Conservation (phyloP, 148 eudicot species). For the Rhododendron mucronatum region DNA sequence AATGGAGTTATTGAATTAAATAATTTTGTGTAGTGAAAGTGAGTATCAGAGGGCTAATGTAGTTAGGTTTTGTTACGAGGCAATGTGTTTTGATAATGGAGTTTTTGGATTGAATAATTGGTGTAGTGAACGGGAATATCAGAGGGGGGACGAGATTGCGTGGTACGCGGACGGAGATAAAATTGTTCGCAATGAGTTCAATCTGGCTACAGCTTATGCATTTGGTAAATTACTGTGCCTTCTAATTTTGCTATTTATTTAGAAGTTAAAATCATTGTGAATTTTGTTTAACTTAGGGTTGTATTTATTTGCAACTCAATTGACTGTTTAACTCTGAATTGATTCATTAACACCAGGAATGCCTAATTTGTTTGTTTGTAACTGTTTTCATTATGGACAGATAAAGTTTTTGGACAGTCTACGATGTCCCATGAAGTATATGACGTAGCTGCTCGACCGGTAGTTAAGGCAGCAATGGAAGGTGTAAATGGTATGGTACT, state of each 20-base stretch:
- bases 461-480: conserved; percentile 89
- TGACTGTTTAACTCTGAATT: neutral
- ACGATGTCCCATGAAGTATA: conserved; percentile 82
- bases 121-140: conserved; percentile 79
- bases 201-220: conserved; percentile 78
- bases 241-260: neutral
- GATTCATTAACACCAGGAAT: neutral
- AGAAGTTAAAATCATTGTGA: neutral
- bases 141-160: conserved; percentile 78
- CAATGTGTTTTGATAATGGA: conserved; percentile 12
- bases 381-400: conserved; percentile 27
- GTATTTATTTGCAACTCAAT: neutral
- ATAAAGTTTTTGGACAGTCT: conserved; percentile 83
- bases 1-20: conserved; percentile 10
- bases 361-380: neutral
- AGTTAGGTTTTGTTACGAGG: conserved; percentile 10
- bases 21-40: conserved; percentile 50
- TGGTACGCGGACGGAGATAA: conserved; percentile 96
- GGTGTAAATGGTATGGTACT: conserved; percentile 81
- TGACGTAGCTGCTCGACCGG: conserved; percentile 93
- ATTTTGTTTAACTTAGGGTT: neutral
- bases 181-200: conserved; percentile 77
- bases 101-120: conserved; percentile 7
- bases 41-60: conserved; percentile 46
- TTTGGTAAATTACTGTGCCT: conserved; percentile 48